These are phyloP conservation scores for Takashimella tepidaria DNA, from an alignment of 1,284 basidiomycete species.

Conservation along the genomic window DNA sequence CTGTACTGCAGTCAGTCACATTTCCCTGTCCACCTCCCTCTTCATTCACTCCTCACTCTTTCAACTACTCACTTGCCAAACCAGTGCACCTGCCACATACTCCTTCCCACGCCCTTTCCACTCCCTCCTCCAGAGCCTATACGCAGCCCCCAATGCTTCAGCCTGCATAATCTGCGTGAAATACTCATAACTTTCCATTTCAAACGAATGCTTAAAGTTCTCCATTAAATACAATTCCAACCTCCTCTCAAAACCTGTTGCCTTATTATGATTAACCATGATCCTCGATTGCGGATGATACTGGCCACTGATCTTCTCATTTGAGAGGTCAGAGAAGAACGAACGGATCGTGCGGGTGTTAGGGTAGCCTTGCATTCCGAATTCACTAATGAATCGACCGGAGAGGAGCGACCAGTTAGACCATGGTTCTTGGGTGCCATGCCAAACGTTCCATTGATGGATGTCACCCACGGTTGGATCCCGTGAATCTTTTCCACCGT, in stretches of 20 bases:
- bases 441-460: conserved; percentile 86
- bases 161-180: conserved; percentile 81
- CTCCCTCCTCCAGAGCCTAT: conserved; percentile 66
- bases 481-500: conserved; percentile 66
- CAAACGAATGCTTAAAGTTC: conserved; percentile 77
- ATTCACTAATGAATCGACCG: conserved; percentile 60
- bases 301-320: conserved; percentile 60
- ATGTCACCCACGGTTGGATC: conserved; percentile 69
- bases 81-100: conserved; percentile 67
- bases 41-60: not conserved
- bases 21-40: not conserved
- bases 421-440: conserved; percentile 69
- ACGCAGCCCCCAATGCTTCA: conserved; percentile 67
- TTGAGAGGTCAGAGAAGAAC: not conserved
- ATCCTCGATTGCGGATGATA: conserved; percentile 79
- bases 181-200: conserved; percentile 77
- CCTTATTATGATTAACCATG: conserved; percentile 82
- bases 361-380: conserved; percentile 1
- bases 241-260: conserved; percentile 72
- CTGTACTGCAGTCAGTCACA: conserved; percentile 48
- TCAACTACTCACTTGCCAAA: conserved; percentile 60
- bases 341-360: not conserved
- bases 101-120: conserved; percentile 67
- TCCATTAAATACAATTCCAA: conserved; percentile 85
- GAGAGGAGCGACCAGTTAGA: conserved; percentile 74